phyloP scores from a whole-genome alignment of 2,329 filamentous ascomycete species.

The Trichoderma semiorbis region DNA sequence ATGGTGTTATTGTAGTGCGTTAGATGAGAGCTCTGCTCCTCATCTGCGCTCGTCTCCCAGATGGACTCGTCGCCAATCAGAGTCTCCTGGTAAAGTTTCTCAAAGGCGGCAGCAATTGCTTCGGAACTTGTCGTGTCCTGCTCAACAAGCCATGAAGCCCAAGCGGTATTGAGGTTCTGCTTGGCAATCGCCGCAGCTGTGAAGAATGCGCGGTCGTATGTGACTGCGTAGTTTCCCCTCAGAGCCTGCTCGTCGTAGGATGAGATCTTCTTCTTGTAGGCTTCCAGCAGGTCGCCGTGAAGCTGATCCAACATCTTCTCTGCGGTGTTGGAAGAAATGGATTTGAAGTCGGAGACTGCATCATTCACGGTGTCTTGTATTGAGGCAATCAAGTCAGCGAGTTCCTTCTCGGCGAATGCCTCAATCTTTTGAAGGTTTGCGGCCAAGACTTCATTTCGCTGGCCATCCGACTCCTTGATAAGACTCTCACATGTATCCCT shows the following conservation, averaged over 20 bases:
- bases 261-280: conserved; percentile 10
- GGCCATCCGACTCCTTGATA: conserved; percentile 3
- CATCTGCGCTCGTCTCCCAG: conserved; percentile 10
- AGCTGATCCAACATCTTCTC: conserved; percentile 7
- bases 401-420: conserved; percentile 6
- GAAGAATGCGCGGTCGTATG: conserved; percentile 13
- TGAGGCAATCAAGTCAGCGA: conserved; percentile 5
- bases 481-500: conserved; percentile 11
- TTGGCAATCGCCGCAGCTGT: conserved; percentile 1
- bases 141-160: conserved; percentile 10
- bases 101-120: neutral
- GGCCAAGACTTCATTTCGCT: conserved; percentile 5
- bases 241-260: conserved; percentile 14
- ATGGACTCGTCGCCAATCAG: conserved; percentile 2
- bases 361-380: neutral
- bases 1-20: conserved; percentile 11
- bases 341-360: neutral
- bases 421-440: conserved; percentile 13
- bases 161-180: conserved; percentile 3
- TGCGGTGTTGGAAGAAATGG: neutral
- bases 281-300: conserved; percentile 6
- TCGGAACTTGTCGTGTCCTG: neutral
- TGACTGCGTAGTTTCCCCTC: conserved; percentile 7
- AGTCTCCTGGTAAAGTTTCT: neutral
- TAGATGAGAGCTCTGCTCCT: conserved; percentile 9